Evolutionary conservation across 805 yeast genomes (phyloP).

Genomic region (Candida maris): DNA sequence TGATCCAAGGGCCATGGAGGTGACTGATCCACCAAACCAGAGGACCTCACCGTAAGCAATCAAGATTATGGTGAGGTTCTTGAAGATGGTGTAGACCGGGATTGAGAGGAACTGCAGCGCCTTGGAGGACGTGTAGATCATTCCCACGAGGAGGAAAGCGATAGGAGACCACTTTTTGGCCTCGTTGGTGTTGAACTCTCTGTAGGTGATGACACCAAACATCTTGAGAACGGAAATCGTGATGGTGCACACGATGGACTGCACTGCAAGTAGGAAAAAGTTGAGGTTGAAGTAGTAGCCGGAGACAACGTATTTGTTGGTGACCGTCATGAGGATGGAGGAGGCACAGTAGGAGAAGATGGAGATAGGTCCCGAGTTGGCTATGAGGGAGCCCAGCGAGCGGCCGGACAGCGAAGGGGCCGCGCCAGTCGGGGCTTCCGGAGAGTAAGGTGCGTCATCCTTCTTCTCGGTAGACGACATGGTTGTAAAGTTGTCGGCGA

Average conservation of each 20-base stretch:
- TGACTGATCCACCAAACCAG: constrained; percentile 93
- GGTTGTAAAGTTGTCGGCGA: background rate
- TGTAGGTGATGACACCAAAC: constrained; percentile 75
- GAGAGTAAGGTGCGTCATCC: constrained; percentile 24
- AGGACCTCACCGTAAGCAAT: constrained; percentile 98
- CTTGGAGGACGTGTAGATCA: constrained; percentile 96
- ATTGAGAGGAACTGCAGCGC: constrained; percentile 88
- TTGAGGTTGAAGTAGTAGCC: constrained; percentile 72
- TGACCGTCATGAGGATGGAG: constrained; percentile 94
- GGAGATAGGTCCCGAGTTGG: constrained; percentile 62
- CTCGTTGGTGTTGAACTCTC: constrained; percentile 80
- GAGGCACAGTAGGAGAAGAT: constrained; percentile 85
- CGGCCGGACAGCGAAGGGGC: constrained; percentile 19
- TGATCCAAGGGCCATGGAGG: constrained; percentile 85
- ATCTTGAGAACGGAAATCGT: constrained; percentile 72
- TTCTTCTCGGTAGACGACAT: constrained; percentile 26
- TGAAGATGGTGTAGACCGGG: constrained; percentile 97
- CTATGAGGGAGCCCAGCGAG: constrained; percentile 24
- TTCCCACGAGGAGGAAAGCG: constrained; percentile 78
- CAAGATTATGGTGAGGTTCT: constrained; percentile 91
- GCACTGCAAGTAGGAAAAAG: constrained; percentile 85
- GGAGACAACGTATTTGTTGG: constrained; percentile 90
- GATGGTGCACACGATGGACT: constrained; percentile 75
- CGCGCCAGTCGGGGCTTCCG: constrained; percentile 11
- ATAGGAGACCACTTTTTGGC: constrained; percentile 96